These are phyloP conservation scores for Pythium myriotylum DNA, from an alignment of 352 stramenopile species.

Conservation along the genomic window DNA sequence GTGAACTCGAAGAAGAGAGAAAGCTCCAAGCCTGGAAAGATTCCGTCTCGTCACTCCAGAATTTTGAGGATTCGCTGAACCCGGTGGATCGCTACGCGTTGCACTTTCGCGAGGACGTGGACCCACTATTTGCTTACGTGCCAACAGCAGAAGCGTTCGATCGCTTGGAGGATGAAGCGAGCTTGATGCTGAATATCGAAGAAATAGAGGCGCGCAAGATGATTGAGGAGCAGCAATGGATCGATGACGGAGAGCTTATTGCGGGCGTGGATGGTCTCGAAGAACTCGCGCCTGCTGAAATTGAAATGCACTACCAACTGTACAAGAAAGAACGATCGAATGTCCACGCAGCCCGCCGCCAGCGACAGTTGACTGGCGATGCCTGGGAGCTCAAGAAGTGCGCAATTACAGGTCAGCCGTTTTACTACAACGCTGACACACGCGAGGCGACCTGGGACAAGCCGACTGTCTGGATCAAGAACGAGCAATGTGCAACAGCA, in stretches of 20 bases:
- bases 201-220: slow-evolving; percentile 66
- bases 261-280: slow-evolving; percentile 43
- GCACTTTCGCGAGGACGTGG: slow-evolving; percentile 90
- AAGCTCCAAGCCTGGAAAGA: slow-evolving; percentile 91
- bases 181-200: slow-evolving; percentile 52
- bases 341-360: slow-evolving; percentile 55
- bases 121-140: slow-evolving; percentile 85
- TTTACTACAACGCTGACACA: slow-evolving; percentile 94
- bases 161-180: slow-evolving; percentile 36
- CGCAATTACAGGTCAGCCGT: slow-evolving; percentile 73
- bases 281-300: neutral
- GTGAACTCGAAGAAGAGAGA: slow-evolving; percentile 91
- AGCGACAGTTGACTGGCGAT: slow-evolving; percentile 56
- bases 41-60: slow-evolving; percentile 69
- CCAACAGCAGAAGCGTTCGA: slow-evolving; percentile 71
- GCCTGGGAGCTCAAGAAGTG: slow-evolving; percentile 69
- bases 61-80: slow-evolving; percentile 93
- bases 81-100: slow-evolving; percentile 94
- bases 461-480: slow-evolving; percentile 85
- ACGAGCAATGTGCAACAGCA: slow-evolving; percentile 83
- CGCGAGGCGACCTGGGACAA: slow-evolving; percentile 94
- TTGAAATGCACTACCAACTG: slow-evolving; percentile 43
- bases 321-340: slow-evolving; percentile 67
- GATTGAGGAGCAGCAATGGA: slow-evolving; percentile 56
- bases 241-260: slow-evolving; percentile 74